These are phyloP conservation scores for Panus rudis DNA, from an alignment of 768 basidiomycete genomes.

Conservation along the genomic window DNA sequence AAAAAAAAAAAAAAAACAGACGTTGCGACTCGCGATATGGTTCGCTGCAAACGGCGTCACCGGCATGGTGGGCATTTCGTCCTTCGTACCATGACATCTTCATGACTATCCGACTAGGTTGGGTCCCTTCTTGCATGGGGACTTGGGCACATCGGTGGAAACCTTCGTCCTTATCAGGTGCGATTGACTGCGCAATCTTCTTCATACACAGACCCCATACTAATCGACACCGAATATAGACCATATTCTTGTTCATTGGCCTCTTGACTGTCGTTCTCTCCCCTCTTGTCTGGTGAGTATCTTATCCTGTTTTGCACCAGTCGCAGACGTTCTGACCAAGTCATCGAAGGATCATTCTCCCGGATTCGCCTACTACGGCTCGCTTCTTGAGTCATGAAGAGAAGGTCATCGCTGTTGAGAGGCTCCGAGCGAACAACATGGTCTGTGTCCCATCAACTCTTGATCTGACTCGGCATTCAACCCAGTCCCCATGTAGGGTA, in stretches of 20 bases:
- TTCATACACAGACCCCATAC: too few relatives aligned
- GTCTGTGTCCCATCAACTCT: conserved; percentile 11
- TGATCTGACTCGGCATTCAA: not conserved
- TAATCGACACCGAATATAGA: conserved; percentile 13
- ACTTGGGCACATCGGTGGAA: conserved; percentile 32
- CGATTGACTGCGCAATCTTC: not conserved
- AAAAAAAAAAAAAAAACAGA: conserved; percentile 20
- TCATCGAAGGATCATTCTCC: conserved; percentile 29
- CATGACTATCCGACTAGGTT: conserved; percentile 16
- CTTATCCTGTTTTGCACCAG: too few relatives aligned
- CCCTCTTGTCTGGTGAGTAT: conserved; percentile 29
- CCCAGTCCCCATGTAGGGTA: conserved; percentile 22
- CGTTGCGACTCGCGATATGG: conserved; percentile 35
- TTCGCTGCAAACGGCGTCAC: conserved; percentile 37
- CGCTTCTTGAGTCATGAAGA: conserved; percentile 35
- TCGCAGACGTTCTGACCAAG: not conserved
- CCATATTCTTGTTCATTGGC: conserved; percentile 41
- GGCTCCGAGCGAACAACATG: conserved; percentile 35
- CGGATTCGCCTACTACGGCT: conserved; percentile 37
- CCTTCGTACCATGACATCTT: not conserved
- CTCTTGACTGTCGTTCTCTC: conserved; percentile 31
- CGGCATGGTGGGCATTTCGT: conserved; percentile 25
- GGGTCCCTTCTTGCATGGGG: conserved; percentile 39
- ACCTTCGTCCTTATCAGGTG: conserved; percentile 35
- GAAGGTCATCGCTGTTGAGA: conserved; percentile 34